phyloP scores from a whole-genome alignment of 345 rosid genomes.

The Citrus reticulata region DNA sequence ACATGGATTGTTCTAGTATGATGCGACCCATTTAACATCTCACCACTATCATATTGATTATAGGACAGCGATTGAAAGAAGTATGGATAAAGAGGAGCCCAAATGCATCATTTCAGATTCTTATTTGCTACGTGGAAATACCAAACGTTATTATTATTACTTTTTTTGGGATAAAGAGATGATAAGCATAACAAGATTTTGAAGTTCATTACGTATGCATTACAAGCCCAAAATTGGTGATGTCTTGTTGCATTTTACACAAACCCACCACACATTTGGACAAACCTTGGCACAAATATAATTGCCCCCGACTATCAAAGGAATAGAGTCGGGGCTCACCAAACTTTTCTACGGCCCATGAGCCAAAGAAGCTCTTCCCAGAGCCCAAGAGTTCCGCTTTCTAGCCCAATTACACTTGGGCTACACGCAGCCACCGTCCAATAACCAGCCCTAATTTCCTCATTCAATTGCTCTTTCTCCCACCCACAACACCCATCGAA shows the following conservation, averaged over 20 bases:
- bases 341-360: constrained; percentile 55
- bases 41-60: background rate
- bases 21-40: no score
- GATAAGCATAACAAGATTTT: background rate
- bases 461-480: constrained; percentile 70
- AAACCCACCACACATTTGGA: background rate
- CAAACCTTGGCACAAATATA: background rate
- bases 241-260: background rate
- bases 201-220: background rate
- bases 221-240: background rate
- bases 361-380: constrained; percentile 79
- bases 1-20: no score
- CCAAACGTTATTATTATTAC: background rate
- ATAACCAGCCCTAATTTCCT: constrained; percentile 76
- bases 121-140: background rate
- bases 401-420: constrained; percentile 61
- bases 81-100: background rate
- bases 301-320: background rate
- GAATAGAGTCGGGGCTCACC: constrained; percentile 18
- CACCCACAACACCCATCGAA: constrained; percentile 88
- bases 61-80: background rate
- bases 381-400: constrained; percentile 44
- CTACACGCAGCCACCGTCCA: constrained; percentile 89
- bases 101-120: background rate
- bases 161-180: background rate